phyloP scores from a whole-genome alignment of 1,284 basidiomycete genomes.

The Mycena citricolor region DNA sequence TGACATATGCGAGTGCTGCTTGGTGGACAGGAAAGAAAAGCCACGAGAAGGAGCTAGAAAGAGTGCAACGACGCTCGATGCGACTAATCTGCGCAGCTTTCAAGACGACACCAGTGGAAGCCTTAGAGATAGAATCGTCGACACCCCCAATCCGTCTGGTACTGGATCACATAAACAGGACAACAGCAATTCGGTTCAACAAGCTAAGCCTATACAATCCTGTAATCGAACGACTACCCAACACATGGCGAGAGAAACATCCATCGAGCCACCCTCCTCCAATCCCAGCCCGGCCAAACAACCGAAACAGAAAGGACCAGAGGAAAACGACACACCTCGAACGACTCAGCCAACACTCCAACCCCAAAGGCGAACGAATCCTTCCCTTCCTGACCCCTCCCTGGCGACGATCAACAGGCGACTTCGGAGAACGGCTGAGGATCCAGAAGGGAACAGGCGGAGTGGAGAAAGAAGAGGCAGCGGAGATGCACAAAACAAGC shows the following conservation, averaged over 20 bases:
- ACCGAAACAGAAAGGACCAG: constrained; percentile 2
- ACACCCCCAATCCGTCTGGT: constrained; percentile 29
- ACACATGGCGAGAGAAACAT: constrained; percentile 14
- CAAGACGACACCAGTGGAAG: constrained; percentile 32
- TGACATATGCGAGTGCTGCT: constrained; percentile 31
- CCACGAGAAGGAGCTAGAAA: constrained; percentile 26
- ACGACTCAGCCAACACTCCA: constrained; percentile 14
- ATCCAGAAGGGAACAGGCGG: not conserved
- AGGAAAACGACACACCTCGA: constrained; percentile 19
- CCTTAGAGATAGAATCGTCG: constrained; percentile 33
- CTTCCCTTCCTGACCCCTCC: constrained; percentile 25
- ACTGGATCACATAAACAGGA: constrained; percentile 19
- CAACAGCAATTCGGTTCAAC: constrained; percentile 24
- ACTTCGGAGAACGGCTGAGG: not conserved
- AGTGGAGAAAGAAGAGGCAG: constrained; percentile 2
- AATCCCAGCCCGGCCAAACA: constrained; percentile 6
- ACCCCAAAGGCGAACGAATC: constrained; percentile 19
- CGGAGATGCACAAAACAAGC: constrained; percentile 18
- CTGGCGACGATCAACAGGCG: constrained; percentile 16
- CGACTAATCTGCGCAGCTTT: constrained; percentile 35
- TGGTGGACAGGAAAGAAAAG: constrained; percentile 34
- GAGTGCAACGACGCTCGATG: constrained; percentile 30
- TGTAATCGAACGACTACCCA: constrained; percentile 25
- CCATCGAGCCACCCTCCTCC: constrained; percentile 18
- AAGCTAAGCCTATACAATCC: constrained; percentile 26